A percentile compares a stretch with the other conserved stretches of the same genome.
Evolutionary conservation across 208 protist species (phyloP).

Genomic region (Naegleria lovaniensis): DNA sequence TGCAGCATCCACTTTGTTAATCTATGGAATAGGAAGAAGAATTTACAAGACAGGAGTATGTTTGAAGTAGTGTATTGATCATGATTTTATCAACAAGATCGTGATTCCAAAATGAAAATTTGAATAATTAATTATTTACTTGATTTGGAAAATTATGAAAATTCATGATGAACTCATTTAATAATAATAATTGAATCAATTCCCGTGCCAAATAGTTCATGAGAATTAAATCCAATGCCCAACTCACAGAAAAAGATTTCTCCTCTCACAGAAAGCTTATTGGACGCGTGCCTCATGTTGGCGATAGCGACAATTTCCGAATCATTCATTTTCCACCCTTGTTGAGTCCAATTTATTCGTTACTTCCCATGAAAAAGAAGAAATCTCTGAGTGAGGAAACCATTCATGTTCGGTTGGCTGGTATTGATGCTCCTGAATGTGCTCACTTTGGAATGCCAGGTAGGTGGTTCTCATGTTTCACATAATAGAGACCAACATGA

Average conservation of each 20-base stretch:
- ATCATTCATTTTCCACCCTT: not conserved
- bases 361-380: not conserved
- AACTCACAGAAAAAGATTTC: not conserved
- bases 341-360: not conserved
- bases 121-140: no score
- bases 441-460: constrained; percentile 13
- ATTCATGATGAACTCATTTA: no score
- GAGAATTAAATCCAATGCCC: not conserved
- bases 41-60: not conserved
- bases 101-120: no score
- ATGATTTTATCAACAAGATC: no score
- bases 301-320: constrained; percentile 16
- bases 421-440: constrained; percentile 23
- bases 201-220: not conserved
- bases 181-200: no score
- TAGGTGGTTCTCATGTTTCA: not conserved
- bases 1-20: not conserved
- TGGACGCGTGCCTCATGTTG: not conserved
- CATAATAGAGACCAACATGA: no score
- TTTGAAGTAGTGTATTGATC: no score
- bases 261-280: not conserved
- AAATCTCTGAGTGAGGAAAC: not conserved
- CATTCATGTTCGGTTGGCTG: not conserved
- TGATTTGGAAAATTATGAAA: no score
- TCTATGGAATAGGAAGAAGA: not conserved